phyloP scores from a whole-genome alignment of 805 yeast genomes.

The Monosporozyma yasuniensis region DNA sequence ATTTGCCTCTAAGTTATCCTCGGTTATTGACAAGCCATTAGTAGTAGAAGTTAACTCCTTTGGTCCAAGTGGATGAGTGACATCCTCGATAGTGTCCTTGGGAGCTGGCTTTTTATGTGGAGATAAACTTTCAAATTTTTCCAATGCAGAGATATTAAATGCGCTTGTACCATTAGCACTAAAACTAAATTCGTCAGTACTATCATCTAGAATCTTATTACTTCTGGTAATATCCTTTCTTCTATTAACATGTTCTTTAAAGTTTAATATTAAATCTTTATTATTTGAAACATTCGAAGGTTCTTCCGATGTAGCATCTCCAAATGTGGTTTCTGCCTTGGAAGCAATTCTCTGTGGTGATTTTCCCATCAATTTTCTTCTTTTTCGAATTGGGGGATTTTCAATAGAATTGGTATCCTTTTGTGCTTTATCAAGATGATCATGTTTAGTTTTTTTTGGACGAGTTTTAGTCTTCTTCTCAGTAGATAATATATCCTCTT shows the following conservation, averaged over 20 bases:
- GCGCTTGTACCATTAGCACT: conserved; percentile 24
- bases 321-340: neutral
- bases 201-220: conserved; percentile 26
- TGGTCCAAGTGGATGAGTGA: neutral
- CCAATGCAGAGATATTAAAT: conserved; percentile 18
- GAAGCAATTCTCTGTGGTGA: conserved; percentile 6
- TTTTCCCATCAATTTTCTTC: conserved; percentile 8
- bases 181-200: conserved; percentile 26
- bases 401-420: neutral
- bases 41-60: neutral
- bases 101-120: neutral
- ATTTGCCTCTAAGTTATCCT: neutral
- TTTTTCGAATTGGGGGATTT: conserved; percentile 8
- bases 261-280: conserved; percentile 15
- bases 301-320: neutral
- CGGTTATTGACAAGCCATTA: no score
- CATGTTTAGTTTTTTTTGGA: neutral
- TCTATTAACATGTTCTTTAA: conserved; percentile 18
- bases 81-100: neutral
- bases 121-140: neutral
- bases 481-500: neutral
- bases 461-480: neutral
- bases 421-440: neutral
- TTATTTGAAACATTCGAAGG: neutral
- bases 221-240: conserved; percentile 13